Evolutionary conservation across 345 rosid genomes (phyloP).

Genomic region (Chamaenerion angustifolium): DNA sequence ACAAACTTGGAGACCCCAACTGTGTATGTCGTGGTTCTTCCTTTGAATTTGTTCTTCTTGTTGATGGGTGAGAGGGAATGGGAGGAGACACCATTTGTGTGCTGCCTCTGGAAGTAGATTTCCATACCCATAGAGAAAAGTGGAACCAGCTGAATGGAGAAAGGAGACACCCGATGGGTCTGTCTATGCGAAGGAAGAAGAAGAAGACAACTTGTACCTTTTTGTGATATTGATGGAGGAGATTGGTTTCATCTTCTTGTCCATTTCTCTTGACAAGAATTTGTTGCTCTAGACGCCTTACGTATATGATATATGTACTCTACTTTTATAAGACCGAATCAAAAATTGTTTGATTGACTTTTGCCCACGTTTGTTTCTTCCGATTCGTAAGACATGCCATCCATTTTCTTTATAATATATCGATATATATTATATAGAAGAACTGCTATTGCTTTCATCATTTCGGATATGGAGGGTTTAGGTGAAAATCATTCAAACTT

Average conservation of each 20-base stretch:
- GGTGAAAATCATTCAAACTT: no score
- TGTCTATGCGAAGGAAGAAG: slow-evolving; percentile 11
- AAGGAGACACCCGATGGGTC: not conserved
- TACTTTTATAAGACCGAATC: no score
- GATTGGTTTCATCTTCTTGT: slow-evolving; percentile 22
- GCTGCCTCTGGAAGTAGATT: slow-evolving; percentile 12
- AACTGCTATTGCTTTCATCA: no score
- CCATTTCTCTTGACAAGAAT: slow-evolving; percentile 5
- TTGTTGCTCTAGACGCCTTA: slow-evolving; percentile 14
- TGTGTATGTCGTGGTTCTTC: slow-evolving; percentile 12
- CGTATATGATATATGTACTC: no score
- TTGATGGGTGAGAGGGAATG: slow-evolving; percentile 2
- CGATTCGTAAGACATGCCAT: no score
- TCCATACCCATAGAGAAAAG: slow-evolving; percentile 6
- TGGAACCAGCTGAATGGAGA: not conserved
- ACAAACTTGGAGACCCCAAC: slow-evolving; percentile 31
- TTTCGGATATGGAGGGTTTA: no score
- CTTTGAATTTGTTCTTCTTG: not conserved
- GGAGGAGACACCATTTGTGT: not conserved
- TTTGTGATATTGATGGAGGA: slow-evolving; percentile 27
- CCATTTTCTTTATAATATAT: no score
- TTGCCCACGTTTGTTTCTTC: no score
- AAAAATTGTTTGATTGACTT: no score
- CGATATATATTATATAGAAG: no score
- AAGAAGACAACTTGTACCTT: slow-evolving; percentile 3